Evolutionary conservation across 2,329 filamentous ascomycete species (phyloP), one percentile per base, ranked within the genome.

Genomic region (Cytospora mali): DNA sequence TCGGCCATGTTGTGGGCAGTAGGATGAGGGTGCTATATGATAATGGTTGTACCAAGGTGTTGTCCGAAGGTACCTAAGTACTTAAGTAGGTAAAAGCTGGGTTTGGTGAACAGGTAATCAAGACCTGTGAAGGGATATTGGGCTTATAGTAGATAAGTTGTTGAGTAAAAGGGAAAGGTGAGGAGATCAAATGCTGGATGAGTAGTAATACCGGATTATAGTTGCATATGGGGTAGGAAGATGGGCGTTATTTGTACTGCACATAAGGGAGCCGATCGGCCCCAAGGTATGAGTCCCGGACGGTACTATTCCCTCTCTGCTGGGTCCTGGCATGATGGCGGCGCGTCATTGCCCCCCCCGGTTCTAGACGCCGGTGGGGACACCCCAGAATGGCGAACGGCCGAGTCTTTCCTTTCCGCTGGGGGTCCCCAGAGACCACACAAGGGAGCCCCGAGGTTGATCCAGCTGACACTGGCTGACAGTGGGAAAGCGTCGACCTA

Each of bases 351-450:
- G 21, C 31, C 29, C 29, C 29, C 29, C 16, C 50, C 28, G 55
- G 46, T 25, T 63, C 56, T 29, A 27, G 42, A 49, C 60, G 35
- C 25, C 23, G 63, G 63, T 65, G 63, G 63, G 58, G 52, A 48
- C 60, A n/a, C 56, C 39, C 60, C 56, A 53, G 56, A 58, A 48
- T 54, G 58, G 62, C 63, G 48, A 46, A 57, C 53, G 55, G 53
- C 56, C 56, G 49, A 60, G 53, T 5, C 25, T 46, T 50, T 31
- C 55, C 60, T 60, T 4, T 39, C 63, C 55, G 53, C 50, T 33
- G 63, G 53, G 33, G 60, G 16, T 57, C 46, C 33, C 55, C 42
- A 60, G 28, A 28, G 58, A 29, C 53, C 42, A 31, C 21, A 10
- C 25, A 53, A 18, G 49, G 2, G 25, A 46, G 13, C 50, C 21